phyloP scores from a whole-genome alignment of 345 rosid species.

The Corymbia maculata region DNA sequence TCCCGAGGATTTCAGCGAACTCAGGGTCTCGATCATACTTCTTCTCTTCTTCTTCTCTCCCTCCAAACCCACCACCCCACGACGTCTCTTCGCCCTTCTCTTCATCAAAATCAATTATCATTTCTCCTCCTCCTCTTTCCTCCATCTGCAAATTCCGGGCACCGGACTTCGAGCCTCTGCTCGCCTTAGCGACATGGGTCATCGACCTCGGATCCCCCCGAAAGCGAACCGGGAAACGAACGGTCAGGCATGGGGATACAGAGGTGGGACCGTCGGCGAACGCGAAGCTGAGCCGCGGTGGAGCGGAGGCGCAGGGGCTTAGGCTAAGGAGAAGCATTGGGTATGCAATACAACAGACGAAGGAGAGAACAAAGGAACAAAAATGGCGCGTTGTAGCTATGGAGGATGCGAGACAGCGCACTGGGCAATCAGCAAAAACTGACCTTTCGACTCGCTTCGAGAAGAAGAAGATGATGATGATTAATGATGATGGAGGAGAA shows the following conservation, averaged over 20 bases:
- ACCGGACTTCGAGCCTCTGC: neutral
- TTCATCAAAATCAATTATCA: conserved; percentile 3
- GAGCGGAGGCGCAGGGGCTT: neutral
- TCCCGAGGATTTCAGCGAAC: conserved; percentile 76
- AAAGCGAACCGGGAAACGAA: neutral
- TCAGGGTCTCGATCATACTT: conserved; percentile 83
- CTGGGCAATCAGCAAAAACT: neutral
- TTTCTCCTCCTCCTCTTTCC: neutral
- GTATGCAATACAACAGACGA: neutral
- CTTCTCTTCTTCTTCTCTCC: conserved; percentile 32
- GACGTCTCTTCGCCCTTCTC: conserved; percentile 3
- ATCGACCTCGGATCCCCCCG: neutral
- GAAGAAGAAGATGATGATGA: neutral
- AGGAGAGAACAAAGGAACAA: neutral
- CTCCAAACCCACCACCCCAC: conserved; percentile 10
- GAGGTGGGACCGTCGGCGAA: neutral
- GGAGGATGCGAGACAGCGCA: neutral
- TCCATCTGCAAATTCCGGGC: conserved; percentile 6
- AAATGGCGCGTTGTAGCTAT: neutral
- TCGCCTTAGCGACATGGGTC: conserved; percentile 1
- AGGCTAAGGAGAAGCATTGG: conserved; percentile 15
- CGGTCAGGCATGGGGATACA: conserved; percentile 15
- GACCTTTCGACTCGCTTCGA: neutral
- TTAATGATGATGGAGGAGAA: neutral
- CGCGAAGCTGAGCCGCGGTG: neutral